Evolutionary conservation across 345 rosid species (phyloP).

Genomic region (Linum lewisii): DNA sequence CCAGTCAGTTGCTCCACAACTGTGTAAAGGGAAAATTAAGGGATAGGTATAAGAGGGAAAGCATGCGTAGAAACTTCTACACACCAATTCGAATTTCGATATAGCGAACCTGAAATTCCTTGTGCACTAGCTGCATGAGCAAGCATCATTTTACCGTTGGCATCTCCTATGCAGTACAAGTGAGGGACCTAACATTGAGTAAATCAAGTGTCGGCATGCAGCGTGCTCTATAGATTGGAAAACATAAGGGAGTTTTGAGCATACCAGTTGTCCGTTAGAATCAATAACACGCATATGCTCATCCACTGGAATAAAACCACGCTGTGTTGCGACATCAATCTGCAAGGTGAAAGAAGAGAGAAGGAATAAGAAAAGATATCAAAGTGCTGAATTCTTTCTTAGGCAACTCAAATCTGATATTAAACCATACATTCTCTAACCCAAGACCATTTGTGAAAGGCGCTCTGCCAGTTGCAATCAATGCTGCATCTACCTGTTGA

Average conservation of each 20-base stretch:
- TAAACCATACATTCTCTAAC: constrained; percentile 64
- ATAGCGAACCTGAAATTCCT: constrained; percentile 89
- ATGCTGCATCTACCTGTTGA: constrained; percentile 85
- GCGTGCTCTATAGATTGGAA: neutral
- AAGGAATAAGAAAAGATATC: neutral
- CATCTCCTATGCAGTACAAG: constrained; percentile 90
- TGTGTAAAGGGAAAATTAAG: constrained; percentile 23
- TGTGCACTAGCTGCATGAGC: constrained; percentile 99
- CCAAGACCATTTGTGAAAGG: constrained; percentile 98
- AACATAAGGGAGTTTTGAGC: constrained; percentile 16
- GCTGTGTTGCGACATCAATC: constrained; percentile 81
- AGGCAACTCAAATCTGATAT: constrained; percentile 6
- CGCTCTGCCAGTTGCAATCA: constrained; percentile 99
- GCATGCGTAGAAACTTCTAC: too few relatives aligned
- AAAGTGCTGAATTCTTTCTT: constrained; percentile 1
- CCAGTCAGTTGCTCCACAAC: constrained; percentile 97
- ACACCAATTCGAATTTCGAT: too few relatives aligned
- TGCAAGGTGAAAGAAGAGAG: constrained; percentile 16
- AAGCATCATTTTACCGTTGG: constrained; percentile 98
- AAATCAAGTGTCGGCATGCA: constrained; percentile 10
- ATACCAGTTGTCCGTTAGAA: constrained; percentile 64
- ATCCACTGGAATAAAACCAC: constrained; percentile 90
- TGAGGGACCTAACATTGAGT: constrained; percentile 58
- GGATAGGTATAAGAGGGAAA: too few relatives aligned
- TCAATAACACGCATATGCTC: constrained; percentile 84